These are phyloP conservation scores for Podaxis sp. DNA, from an alignment of 768 basidiomycete genomes.

Conservation along the genomic window DNA sequence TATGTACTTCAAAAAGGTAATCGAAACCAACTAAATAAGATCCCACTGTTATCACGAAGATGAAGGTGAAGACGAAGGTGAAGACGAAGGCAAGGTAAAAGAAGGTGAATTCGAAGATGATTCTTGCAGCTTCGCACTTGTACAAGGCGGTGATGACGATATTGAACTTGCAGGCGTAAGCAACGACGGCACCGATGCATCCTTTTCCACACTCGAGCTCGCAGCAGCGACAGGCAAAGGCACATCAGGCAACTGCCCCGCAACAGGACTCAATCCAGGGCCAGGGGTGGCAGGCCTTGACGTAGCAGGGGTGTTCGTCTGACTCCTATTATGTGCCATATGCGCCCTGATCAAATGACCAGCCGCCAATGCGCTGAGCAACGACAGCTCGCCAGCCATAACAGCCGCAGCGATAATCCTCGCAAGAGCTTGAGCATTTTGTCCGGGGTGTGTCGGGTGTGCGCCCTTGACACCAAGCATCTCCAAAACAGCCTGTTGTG, in stretches of 20 bases:
- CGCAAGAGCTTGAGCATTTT: conserved; percentile 86
- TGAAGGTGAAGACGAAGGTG: background rate
- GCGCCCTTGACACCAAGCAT: conserved; percentile 93
- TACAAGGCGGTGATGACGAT: background rate
- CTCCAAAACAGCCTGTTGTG: conserved; percentile 87
- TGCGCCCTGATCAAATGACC: conserved; percentile 94
- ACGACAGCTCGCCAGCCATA: conserved; percentile 95
- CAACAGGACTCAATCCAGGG: background rate
- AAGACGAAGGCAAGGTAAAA: background rate
- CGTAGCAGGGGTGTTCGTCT: conserved; percentile 69
- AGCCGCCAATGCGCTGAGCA: conserved; percentile 89
- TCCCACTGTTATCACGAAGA: background rate
- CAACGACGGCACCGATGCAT: background rate
- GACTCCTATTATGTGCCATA: conserved; percentile 86
- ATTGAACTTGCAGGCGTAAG: conserved; percentile 1
- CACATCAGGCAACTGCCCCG: conserved; percentile 1
- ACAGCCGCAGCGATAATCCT: conserved; percentile 88
- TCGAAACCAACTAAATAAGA: background rate
- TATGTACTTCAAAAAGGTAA: background rate
- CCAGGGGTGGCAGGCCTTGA: conserved; percentile 63
- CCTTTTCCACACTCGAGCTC: background rate
- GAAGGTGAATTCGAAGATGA: background rate
- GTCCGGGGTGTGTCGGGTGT: conserved; percentile 79
- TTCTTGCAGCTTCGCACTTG: background rate
- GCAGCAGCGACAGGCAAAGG: background rate